phyloP scores from a whole-genome alignment of 768 basidiomycete genomes.

The Polyporus arcularius region DNA sequence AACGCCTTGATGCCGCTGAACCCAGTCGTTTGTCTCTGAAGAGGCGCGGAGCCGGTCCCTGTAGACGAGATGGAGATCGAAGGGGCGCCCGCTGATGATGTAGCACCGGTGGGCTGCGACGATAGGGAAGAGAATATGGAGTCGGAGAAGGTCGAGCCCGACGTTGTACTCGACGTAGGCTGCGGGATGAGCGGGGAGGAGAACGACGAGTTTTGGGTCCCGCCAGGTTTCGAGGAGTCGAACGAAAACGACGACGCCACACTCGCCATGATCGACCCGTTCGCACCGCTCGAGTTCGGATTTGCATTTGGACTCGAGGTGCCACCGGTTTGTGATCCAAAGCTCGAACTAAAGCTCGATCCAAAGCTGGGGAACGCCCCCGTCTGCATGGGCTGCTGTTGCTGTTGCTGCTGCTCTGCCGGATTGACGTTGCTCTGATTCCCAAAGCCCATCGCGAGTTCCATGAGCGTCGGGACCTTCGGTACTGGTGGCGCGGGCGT shows the following conservation, averaged over 20 bases:
- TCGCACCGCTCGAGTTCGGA: slow-evolving; percentile 12
- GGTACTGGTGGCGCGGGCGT: slow-evolving; percentile 65
- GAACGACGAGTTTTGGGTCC: slow-evolving; percentile 2
- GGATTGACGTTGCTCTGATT: slow-evolving; percentile 27
- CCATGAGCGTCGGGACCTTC: slow-evolving; percentile 78
- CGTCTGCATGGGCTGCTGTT: slow-evolving; percentile 18
- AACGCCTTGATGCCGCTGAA: slow-evolving; percentile 54
- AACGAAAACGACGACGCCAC: slow-evolving; percentile 76
- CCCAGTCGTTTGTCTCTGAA: slow-evolving; percentile 52
- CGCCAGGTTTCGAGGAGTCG: slow-evolving; percentile 24
- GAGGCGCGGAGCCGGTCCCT: slow-evolving; percentile 21
- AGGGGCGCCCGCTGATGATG: slow-evolving; percentile 29
- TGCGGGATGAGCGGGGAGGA: slow-evolving; percentile 22
- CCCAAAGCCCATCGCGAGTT: slow-evolving; percentile 61
- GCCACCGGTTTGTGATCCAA: slow-evolving; percentile 12
- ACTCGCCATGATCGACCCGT: slow-evolving; percentile 57
- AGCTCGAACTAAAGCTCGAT: slow-evolving; percentile 3
- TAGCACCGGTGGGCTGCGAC: slow-evolving; percentile 53
- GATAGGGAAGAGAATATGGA: slow-evolving; percentile 50
- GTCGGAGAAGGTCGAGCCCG: slow-evolving; percentile 48
- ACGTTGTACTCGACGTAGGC: slow-evolving; percentile 35
- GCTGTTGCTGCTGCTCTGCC: slow-evolving; percentile 29
- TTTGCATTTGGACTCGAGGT: not conserved
- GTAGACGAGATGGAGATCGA: slow-evolving; percentile 34
- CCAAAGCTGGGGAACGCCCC: slow-evolving; percentile 13